Base-by-base conservation (phyloP, 129 eudicot species). In the Helianthus annuus region DNA sequence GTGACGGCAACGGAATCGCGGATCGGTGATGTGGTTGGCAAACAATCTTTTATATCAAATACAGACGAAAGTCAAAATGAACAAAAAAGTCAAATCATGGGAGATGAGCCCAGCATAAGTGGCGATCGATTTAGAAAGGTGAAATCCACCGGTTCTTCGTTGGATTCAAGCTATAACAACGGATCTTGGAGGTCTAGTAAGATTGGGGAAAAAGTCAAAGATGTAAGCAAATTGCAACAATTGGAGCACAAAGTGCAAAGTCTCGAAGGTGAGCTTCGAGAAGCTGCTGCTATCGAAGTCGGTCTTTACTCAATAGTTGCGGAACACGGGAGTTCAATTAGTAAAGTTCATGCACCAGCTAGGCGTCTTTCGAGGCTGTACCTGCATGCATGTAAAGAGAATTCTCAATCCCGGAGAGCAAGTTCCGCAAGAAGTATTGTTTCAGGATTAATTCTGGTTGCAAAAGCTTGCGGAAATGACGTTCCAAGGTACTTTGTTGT, bases 391-490 rank as follows among this genome's bases (percentile, higher is more conserved):
- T 80, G 79, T 75, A 83, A 90, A 76, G 87, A 77, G 39, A 74
- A 66, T 16, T 86, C 88, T 3, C 82, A 58, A 74, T 83, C 83
- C 70, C 72, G 84, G 80, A 86, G 81, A 79, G 91, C 89, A 36
- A 82, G 77, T 85, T 85, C 87, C 1, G 93, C 96, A 67, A 83
- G 78, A 83, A 83, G 91, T 78, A 78, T 88, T 63, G 85, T 90
- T 10, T 95, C 99, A 22, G 99, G 99, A 64, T 73, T 95, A 68
- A 80, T 88, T 76, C 75, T 88, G 60, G 97, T 88, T 74, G 90
- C 99, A 61, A 95, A 90, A 84, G 97, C 99, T 66, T 95, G 99
- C 48, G 99, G 99, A 81, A 95, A 88, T 60, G 99, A 95, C 70
- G 97, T 95, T 81, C 97, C 99, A 45, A 95, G 98, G 98, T 94